These are phyloP conservation scores for Pterocarpus santalinus DNA, from an alignment of 306 rosid species.

Conservation along the genomic window DNA sequence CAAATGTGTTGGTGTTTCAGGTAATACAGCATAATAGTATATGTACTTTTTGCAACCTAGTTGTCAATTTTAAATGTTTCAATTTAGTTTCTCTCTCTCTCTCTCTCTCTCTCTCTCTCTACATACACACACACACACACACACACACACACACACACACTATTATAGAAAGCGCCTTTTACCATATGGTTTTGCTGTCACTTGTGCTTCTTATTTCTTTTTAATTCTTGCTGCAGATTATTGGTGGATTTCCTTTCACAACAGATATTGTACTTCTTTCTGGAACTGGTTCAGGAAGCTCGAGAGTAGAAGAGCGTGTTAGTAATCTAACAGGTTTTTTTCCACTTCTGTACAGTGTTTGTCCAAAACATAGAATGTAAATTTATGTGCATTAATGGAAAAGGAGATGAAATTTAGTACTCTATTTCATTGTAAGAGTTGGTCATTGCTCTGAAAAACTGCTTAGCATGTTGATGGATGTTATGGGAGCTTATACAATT, in stretches of 20 bases:
- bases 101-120: neutral
- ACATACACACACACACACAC: neutral
- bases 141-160: neutral
- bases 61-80: slow-evolving; percentile 25
- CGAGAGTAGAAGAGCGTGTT: slow-evolving; percentile 74
- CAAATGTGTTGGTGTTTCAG: slow-evolving; percentile 90
- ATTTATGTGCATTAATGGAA: slow-evolving; percentile 27
- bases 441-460: slow-evolving; percentile 38
- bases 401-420: slow-evolving; percentile 9
- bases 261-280: slow-evolving; percentile 80
- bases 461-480: slow-evolving; percentile 37
- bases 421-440: slow-evolving; percentile 39
- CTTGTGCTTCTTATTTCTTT: slow-evolving; percentile 23
- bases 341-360: slow-evolving; percentile 21
- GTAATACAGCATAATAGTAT: slow-evolving; percentile 54
- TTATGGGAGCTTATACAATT: slow-evolving; percentile 33
- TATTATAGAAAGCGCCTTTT: slow-evolving; percentile 14
- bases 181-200: slow-evolving; percentile 28
- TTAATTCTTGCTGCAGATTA: slow-evolving; percentile 62
- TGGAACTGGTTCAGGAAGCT: slow-evolving; percentile 64
- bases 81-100: neutral
- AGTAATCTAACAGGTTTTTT: slow-evolving; percentile 79
- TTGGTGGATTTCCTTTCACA: slow-evolving; percentile 80
- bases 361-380: slow-evolving; percentile 34
- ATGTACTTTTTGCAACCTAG: slow-evolving; percentile 29